Conservation (phyloP, 1,139 yeast species). For the Suhomyces yuchorum region DNA sequence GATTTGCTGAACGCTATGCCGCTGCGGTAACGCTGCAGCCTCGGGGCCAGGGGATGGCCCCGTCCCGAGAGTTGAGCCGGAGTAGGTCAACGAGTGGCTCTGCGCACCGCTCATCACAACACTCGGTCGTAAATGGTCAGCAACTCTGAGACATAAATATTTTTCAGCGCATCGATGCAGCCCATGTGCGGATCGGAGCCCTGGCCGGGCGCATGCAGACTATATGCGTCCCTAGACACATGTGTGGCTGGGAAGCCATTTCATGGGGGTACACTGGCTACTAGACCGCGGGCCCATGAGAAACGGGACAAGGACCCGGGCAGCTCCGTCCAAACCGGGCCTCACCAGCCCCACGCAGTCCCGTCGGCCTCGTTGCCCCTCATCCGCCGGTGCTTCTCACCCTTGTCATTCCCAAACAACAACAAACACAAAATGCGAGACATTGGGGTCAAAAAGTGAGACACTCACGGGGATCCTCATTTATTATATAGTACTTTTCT, state of each 20-base stretch:
- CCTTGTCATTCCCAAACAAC: slow-evolving; percentile 10
- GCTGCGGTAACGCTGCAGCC: too few relatives aligned
- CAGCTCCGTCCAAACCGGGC: not conserved
- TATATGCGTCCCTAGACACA: slow-evolving; percentile 4
- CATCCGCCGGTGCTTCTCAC: slow-evolving; percentile 1
- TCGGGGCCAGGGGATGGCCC: too few relatives aligned
- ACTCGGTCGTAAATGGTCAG: slow-evolving; percentile 10
- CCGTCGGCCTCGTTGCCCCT: not conserved
- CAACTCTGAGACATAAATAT: slow-evolving; percentile 12
- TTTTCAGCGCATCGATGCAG: not conserved
- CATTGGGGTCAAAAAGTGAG: slow-evolving; percentile 6
- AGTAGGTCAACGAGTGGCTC: too few relatives aligned
- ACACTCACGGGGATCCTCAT: slow-evolving; percentile 1
- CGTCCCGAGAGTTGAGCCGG: too few relatives aligned
- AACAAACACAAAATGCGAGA: slow-evolving; percentile 15
- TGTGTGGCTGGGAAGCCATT: slow-evolving; percentile 3
- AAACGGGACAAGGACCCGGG: not conserved
- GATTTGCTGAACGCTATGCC: too few relatives aligned
- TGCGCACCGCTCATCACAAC: not conserved
- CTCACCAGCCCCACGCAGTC: not conserved
- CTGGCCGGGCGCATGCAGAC: slow-evolving; percentile 3
- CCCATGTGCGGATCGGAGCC: not conserved
- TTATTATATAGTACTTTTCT: not conserved
- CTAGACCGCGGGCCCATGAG: not conserved
- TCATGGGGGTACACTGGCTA: not conserved